Conservation (phyloP, 352 stramenopile genomes). For the Globisporangium abappressorium region DNA sequence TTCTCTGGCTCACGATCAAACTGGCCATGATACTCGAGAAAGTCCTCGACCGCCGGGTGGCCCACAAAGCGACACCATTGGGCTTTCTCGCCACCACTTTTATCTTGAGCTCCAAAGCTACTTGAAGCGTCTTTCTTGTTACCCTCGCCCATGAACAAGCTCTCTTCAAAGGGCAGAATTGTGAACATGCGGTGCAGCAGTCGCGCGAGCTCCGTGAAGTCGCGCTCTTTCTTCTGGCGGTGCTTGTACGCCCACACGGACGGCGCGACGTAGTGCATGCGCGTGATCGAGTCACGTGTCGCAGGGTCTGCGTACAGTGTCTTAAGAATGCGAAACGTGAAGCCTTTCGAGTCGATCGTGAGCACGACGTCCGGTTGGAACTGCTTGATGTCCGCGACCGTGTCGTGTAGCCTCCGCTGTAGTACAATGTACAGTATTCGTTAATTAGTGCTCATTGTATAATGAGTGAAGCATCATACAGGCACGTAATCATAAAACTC, state of each 20-base stretch:
- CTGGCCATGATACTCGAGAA: slow-evolving; percentile 42
- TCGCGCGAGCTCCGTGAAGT: slow-evolving; percentile 31
- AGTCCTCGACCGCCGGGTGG: slow-evolving; percentile 67
- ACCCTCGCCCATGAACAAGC: slow-evolving; percentile 31
- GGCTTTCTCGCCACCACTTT: neutral
- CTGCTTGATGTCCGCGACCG: slow-evolving; percentile 45
- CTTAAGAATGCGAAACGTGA: slow-evolving; percentile 61
- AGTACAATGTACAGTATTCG: neutral
- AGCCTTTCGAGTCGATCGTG: slow-evolving; percentile 80
- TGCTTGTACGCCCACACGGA: slow-evolving; percentile 77
- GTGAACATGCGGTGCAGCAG: slow-evolving; percentile 68
- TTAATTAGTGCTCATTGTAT: neutral
- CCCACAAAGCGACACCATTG: slow-evolving; percentile 63
- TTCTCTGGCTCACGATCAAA: slow-evolving; percentile 23
- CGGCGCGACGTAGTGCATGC: slow-evolving; percentile 76
- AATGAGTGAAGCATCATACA: neutral
- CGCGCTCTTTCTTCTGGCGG: slow-evolving; percentile 28
- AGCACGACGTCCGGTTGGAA: slow-evolving; percentile 62
- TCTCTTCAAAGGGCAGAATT: slow-evolving; percentile 66
- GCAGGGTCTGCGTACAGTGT: slow-evolving; percentile 28
- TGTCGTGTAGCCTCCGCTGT: slow-evolving; percentile 49
- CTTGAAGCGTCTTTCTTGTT: neutral
- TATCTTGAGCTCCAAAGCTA: neutral
- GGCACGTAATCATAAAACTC: neutral
- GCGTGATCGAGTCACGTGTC: slow-evolving; percentile 24